phyloP scores from a whole-genome alignment of 164 flowering plant species.

The Vitis cinerea region DNA sequence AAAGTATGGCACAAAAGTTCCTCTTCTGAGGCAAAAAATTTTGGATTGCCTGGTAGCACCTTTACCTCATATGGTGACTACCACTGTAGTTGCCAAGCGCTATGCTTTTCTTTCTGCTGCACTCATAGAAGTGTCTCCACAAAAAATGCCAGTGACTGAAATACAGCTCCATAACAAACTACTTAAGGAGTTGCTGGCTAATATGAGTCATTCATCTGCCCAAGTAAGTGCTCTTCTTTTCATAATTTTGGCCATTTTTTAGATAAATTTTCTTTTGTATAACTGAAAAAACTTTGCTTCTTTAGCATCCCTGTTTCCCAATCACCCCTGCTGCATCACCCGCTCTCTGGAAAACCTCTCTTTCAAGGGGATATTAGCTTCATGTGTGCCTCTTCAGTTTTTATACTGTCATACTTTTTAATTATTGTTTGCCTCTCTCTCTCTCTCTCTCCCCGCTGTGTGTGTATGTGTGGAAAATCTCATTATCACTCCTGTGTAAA shows the following conservation, averaged over 20 bases:
- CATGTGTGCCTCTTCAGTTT: no score
- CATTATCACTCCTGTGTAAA: no score
- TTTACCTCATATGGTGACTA: slow-evolving; percentile 69
- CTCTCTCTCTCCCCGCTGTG: no score
- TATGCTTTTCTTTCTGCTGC: slow-evolving; percentile 87
- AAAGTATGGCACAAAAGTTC: slow-evolving; percentile 71
- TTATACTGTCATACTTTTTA: no score
- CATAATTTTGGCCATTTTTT: not conserved
- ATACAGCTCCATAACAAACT: slow-evolving; percentile 61
- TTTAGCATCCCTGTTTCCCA: no score
- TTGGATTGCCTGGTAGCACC: slow-evolving; percentile 75
- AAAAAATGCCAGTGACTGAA: slow-evolving; percentile 66
- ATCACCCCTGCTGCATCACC: no score
- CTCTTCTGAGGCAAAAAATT: slow-evolving; percentile 73
- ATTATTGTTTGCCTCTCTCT: no score
- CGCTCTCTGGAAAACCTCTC: no score
- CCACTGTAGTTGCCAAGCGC: slow-evolving; percentile 81
- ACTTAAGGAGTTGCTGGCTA: slow-evolving; percentile 67
- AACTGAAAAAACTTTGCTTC: no score
- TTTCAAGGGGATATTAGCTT: no score
- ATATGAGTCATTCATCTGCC: slow-evolving; percentile 92
- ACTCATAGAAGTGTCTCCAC: slow-evolving; percentile 78
- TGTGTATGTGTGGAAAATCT: no score
- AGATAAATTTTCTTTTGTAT: not conserved
- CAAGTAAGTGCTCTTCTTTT: slow-evolving; percentile 55